Evolutionary conservation across 768 basidiomycete genomes (phyloP).

Genomic region (Austroboletus eburneus): DNA sequence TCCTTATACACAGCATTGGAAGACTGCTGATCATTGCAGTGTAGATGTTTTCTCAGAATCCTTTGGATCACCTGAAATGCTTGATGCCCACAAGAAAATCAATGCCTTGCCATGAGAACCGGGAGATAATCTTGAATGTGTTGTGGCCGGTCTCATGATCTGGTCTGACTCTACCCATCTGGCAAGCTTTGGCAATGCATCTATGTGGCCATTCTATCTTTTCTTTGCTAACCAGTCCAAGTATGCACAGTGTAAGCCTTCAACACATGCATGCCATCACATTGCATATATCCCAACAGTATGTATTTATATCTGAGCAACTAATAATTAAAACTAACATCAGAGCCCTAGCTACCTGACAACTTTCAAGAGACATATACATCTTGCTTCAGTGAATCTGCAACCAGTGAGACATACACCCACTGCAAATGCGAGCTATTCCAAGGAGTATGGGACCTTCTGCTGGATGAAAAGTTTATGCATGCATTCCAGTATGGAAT

Average conservation of each 20-base stretch:
- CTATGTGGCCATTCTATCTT: background rate
- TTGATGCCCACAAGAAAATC: background rate
- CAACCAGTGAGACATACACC: too few relatives aligned
- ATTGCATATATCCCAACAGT: background rate
- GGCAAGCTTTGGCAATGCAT: background rate
- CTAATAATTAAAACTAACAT: too few relatives aligned
- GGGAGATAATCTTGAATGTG: background rate
- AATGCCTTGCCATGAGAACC: background rate
- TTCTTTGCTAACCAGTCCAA: background rate
- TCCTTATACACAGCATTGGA: too few relatives aligned
- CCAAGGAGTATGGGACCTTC: constrained; percentile 17
- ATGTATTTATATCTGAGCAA: too few relatives aligned
- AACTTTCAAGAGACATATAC: too few relatives aligned
- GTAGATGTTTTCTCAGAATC: background rate
- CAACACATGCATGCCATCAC: background rate
- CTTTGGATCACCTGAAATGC: background rate
- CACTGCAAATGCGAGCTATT: constrained; percentile 20
- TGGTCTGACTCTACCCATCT: background rate
- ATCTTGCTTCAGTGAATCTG: too few relatives aligned
- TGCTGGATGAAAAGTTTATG: constrained; percentile 24
- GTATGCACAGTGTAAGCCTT: background rate
- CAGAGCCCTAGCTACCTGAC: too few relatives aligned
- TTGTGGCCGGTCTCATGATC: background rate
- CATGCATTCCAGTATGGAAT: background rate
- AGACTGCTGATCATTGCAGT: too few relatives aligned